These are phyloP conservation scores for Chaetomiaceae sp. DNA, from an alignment of 2,329 filamentous ascomycete species.

Conservation along the genomic window DNA sequence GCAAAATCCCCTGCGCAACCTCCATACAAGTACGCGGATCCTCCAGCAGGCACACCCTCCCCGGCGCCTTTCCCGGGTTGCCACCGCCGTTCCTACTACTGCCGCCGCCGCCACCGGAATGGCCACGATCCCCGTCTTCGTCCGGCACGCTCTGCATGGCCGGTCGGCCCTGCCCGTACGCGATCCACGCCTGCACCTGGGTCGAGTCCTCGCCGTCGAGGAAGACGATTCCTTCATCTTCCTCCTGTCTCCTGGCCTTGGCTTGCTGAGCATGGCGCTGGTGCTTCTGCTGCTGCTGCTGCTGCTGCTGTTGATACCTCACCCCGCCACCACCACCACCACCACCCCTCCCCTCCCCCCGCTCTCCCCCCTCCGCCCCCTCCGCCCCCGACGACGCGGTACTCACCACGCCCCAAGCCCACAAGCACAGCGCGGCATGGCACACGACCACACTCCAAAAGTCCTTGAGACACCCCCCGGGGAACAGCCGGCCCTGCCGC, in stretches of 20 bases:
- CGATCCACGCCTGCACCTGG: conserved; percentile 51
- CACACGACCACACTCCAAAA: conserved; percentile 65
- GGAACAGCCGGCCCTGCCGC: conserved; percentile 51
- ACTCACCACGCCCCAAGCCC: conserved; percentile 65
- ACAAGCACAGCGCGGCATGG: conserved; percentile 61
- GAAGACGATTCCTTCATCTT: conserved; percentile 33
- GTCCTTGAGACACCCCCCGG: conserved; percentile 50
- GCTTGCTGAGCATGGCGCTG: conserved; percentile 24
- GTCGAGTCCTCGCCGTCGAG: conserved; percentile 52
- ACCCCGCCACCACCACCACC: too few relatives aligned
- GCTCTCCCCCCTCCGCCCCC: neutral
- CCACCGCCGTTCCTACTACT: too few relatives aligned
- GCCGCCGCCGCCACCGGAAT: neutral
- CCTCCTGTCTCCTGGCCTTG: too few relatives aligned
- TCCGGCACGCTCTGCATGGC: conserved; percentile 33
- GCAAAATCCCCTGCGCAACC: conserved; percentile 50
- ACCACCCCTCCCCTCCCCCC: too few relatives aligned
- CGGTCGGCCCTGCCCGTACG: conserved; percentile 48
- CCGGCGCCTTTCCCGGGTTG: conserved; percentile 5
- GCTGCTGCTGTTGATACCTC: neutral
- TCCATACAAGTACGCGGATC: conserved; percentile 55
- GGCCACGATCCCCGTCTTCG: conserved; percentile 6
- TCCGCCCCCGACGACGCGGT: conserved; percentile 33
- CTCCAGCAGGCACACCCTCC: conserved; percentile 39
- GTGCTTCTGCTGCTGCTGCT: conserved; percentile 15